A percentile compares a stretch with the other conserved stretches of the same genome.
Evolutionary conservation across 2,329 filamentous ascomycete genomes (phyloP).

Genomic region (Phaeoacremonium minimum): DNA sequence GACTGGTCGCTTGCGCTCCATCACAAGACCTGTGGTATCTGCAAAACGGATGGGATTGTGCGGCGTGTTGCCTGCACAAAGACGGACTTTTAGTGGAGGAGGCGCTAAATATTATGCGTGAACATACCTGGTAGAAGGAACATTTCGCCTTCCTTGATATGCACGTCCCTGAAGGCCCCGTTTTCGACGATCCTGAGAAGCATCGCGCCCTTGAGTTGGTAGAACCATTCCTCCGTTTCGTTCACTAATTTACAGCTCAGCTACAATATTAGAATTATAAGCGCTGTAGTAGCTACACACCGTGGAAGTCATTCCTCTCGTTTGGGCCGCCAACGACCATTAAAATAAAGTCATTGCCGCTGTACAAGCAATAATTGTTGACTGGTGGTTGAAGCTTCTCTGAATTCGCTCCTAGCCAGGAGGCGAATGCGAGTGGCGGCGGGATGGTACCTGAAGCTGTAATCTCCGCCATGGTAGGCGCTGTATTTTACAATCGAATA

Average conservation of each 20-base stretch:
- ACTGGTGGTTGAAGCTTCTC: slow-evolving; percentile 13
- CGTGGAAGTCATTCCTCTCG: slow-evolving; percentile 15
- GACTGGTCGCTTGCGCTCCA: slow-evolving; percentile 14
- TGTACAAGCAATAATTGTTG: slow-evolving; percentile 17
- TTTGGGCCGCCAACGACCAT: slow-evolving; percentile 17
- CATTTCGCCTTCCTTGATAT: slow-evolving; percentile 13
- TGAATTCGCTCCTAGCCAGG: slow-evolving; percentile 10
- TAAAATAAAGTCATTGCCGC: slow-evolving; percentile 13
- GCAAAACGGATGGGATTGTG: slow-evolving; percentile 15
- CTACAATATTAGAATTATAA: too few relatives aligned
- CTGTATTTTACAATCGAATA: not conserved
- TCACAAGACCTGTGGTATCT: slow-evolving; percentile 13
- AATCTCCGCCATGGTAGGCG: not conserved
- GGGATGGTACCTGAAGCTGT: slow-evolving; percentile 7
- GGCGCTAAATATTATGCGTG: not conserved
- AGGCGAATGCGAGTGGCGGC: slow-evolving; percentile 14
- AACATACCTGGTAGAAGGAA: slow-evolving; percentile 9
- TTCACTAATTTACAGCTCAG: slow-evolving; percentile 10
- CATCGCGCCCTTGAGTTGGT: slow-evolving; percentile 17
- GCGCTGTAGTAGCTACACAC: too few relatives aligned
- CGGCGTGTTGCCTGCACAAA: slow-evolving; percentile 12
- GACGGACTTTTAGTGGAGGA: too few relatives aligned
- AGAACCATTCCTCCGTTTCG: slow-evolving; percentile 17
- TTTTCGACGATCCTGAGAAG: slow-evolving; percentile 10
- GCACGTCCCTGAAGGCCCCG: slow-evolving; percentile 10